Percentiles rank a stretch among this genome's conserved stretches.
Evolutionary conservation across 1,139 yeast species (phyloP).

Genomic region (Suhomyces anneliseae): DNA sequence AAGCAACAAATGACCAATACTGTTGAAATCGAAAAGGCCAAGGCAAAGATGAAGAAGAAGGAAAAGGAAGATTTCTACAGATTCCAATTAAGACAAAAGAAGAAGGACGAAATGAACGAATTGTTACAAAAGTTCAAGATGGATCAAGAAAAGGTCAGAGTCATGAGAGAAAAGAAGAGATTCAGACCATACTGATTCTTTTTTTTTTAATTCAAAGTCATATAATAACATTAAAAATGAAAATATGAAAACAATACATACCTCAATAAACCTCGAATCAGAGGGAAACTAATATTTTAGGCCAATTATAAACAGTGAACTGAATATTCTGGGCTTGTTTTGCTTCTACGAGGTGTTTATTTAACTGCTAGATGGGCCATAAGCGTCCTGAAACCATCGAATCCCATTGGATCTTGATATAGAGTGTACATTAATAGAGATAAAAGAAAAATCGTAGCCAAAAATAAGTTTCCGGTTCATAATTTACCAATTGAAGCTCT

Average conservation of each 20-base stretch:
- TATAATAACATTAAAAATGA: no score
- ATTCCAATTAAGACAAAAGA: slow-evolving; percentile 91
- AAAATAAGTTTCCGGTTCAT: no score
- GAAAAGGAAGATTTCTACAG: slow-evolving; percentile 92
- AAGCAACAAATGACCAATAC: slow-evolving; percentile 49
- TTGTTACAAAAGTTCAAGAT: slow-evolving; percentile 78
- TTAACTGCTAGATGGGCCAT: background rate
- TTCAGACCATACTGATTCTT: slow-evolving; percentile 73
- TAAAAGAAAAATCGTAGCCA: no score
- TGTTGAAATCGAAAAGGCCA: slow-evolving; percentile 44
- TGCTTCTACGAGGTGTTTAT: no score
- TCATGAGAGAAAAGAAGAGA: slow-evolving; percentile 76
- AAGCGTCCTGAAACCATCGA: background rate
- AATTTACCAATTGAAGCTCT: no score
- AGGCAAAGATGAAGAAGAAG: slow-evolving; percentile 63
- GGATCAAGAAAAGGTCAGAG: slow-evolving; percentile 82
- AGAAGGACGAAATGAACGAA: slow-evolving; percentile 90
- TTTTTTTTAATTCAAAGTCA: no score
- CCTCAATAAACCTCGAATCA: background rate
- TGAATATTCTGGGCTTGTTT: background rate
- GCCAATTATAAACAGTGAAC: background rate
- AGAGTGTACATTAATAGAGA: background rate
- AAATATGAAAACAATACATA: no score
- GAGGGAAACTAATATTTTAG: background rate
- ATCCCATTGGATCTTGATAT: background rate